Evolutionary conservation across 1,139 yeast genomes (phyloP), one percentile per base, ranked within the genome.

Genomic region (Pichia sp.): DNA sequence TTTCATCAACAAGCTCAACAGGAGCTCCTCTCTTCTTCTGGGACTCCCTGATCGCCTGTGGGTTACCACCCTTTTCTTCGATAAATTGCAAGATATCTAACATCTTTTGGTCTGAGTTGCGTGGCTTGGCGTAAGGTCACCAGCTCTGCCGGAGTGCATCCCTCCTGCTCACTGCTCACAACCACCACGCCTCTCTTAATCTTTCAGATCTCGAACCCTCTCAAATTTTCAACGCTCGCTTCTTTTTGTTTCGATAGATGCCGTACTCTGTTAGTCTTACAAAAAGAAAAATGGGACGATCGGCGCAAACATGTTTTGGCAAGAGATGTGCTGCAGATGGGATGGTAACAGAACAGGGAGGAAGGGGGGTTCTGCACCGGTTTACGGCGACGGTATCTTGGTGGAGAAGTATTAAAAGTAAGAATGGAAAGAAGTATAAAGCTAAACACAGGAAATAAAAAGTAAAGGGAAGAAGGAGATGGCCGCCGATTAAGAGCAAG

Each of bases 61-160:
- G 97, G 72, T 90, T 82, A 62, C 98, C 99, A 58, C 99, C 99
- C 74, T 90, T 90, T 70, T 93, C 99, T 64, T 85, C 96, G 65
- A 93, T 83, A 70, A 93, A 93, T 68, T 88, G 87, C 66, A 85
- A 79, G 62, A 93, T 89, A 72, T 92, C 98, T 75, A 93, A 85
- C 99, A 93, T 92, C 40, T 16, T 19, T 1, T 26, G 31, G 31
- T 15, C 16, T 42, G 45, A 3, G 31, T 41, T 19, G 23, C 23
- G 23, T 19, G 23, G 23, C 23, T 19, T 19, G 2, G 23, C 23
- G 23, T 19, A 19, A 19, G 3, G 23, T 19, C 23, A 19, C 23
- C 23, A 16, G 8, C 15, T 11, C n/a, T 19, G 1, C 4, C 10
- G 19, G 4, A 44, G 40, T 36, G 40, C 40, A 2, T 15, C 40